These are phyloP conservation scores for Aulographum hederae DNA, from an alignment of 2,329 filamentous ascomycete species.

Conservation along the genomic window DNA sequence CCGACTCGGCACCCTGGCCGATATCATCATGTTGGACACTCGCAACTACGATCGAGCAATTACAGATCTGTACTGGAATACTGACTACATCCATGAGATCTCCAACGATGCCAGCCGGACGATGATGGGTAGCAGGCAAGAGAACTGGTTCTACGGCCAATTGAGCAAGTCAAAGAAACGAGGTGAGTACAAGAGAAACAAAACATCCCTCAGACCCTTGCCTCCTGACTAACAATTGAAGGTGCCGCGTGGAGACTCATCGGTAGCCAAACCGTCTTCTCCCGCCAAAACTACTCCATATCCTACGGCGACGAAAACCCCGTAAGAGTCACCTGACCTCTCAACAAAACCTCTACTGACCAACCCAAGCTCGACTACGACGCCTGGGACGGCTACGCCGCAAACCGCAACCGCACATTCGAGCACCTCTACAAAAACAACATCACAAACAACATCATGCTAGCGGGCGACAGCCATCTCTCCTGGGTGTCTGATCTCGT, in stretches of 20 bases:
- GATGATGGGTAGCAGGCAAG: constrained; percentile 55
- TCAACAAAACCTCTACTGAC: neutral
- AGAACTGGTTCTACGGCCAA: constrained; percentile 52
- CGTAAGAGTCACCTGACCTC: too few relatives aligned
- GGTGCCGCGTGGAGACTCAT: constrained; percentile 55
- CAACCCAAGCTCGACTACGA: too few relatives aligned
- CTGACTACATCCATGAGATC: constrained; percentile 41
- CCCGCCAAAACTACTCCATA: constrained; percentile 31
- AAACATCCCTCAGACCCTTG: constrained; percentile 26
- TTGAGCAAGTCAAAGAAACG: constrained; percentile 9
- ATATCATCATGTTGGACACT: constrained; percentile 25
- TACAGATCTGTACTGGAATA: constrained; percentile 31
- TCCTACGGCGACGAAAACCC: constrained; percentile 24
- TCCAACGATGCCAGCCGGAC: constrained; percentile 48
- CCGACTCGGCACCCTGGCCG: constrained; percentile 21
- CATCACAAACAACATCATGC: constrained; percentile 55
- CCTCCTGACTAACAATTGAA: constrained; percentile 46
- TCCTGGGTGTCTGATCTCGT: constrained; percentile 43
- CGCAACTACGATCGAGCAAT: constrained; percentile 20
- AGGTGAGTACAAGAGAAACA: too few relatives aligned
- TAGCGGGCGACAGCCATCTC: constrained; percentile 51
- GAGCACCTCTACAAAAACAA: constrained; percentile 46
- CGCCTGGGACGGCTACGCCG: constrained; percentile 47
- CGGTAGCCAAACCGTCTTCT: constrained; percentile 49
- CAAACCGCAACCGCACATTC: constrained; percentile 54